Evolutionary conservation across 169 alveolate genomes (phyloP).

Genomic region (Plasmodium yoelii): DNA sequence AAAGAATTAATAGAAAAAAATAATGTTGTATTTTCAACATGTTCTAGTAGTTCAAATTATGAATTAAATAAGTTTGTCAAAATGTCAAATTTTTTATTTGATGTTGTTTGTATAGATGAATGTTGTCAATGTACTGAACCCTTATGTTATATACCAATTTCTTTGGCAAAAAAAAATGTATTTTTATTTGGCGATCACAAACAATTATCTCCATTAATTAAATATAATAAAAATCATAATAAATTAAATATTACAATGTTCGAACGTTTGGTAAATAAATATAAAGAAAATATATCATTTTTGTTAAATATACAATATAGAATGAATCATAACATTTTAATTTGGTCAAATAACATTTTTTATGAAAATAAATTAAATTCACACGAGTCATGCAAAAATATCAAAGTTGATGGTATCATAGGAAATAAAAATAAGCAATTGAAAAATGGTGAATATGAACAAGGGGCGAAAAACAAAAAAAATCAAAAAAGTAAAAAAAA

Average conservation of each 20-base stretch:
- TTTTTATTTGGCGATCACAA: slow-evolving; percentile 75
- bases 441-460: slow-evolving; percentile 1
- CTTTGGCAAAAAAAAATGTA: slow-evolving; percentile 39
- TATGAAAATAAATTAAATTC: slow-evolving; percentile 51
- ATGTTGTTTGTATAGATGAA: slow-evolving; percentile 76
- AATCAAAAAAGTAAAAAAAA: neutral
- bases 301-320: slow-evolving; percentile 71
- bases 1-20: slow-evolving; percentile 49
- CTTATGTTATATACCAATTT: slow-evolving; percentile 61
- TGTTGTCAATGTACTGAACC: slow-evolving; percentile 77
- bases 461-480: neutral
- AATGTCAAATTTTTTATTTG: slow-evolving; percentile 52
- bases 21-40: slow-evolving; percentile 51
- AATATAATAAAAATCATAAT: slow-evolving; percentile 21
- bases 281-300: slow-evolving; percentile 26
- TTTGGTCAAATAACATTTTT: slow-evolving; percentile 60
- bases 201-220: slow-evolving; percentile 67
- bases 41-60: slow-evolving; percentile 72
- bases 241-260: slow-evolving; percentile 55
- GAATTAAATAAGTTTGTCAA: slow-evolving; percentile 69
- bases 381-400: slow-evolving; percentile 32
- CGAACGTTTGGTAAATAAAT: slow-evolving; percentile 55
- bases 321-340: slow-evolving; percentile 59
- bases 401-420: slow-evolving; percentile 14
- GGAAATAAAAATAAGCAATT: neutral